Evolutionary conservation across 768 basidiomycete genomes (phyloP).

Genomic region (Mycena kentingensis): DNA sequence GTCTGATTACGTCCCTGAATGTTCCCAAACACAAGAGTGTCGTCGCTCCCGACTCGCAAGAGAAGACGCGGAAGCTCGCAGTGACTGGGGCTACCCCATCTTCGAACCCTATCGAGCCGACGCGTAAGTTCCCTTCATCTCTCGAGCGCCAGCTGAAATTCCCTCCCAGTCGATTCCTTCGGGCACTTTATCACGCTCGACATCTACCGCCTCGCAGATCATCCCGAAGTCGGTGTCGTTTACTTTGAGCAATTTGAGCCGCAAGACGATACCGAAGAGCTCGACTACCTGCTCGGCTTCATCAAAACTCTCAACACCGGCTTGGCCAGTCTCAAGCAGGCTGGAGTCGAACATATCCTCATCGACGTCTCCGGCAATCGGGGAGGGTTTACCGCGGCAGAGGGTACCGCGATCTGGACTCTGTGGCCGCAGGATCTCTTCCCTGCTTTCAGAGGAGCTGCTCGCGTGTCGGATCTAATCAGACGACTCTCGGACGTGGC

Average conservation of each 20-base stretch:
- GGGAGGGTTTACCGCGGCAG: conserved; percentile 12
- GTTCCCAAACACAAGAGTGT: conserved; percentile 11
- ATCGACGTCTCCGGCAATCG: conserved; percentile 14
- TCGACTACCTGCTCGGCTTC: conserved; percentile 6
- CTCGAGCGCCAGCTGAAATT: neutral
- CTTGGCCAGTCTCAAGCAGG: neutral
- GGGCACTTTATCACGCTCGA: conserved; percentile 11
- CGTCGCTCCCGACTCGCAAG: conserved; percentile 13
- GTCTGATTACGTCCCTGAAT: neutral
- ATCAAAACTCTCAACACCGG: conserved; percentile 2
- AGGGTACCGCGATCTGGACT: conserved; percentile 6
- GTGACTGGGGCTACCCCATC: too few species aligned
- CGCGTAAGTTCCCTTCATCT: neutral
- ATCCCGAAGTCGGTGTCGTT: conserved; percentile 12
- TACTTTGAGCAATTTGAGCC: conserved; percentile 18
- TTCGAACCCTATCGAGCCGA: too few species aligned
- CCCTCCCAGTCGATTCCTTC: conserved; percentile 5
- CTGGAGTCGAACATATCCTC: conserved; percentile 10
- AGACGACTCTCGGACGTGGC: conserved; percentile 1
- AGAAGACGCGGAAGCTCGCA: neutral
- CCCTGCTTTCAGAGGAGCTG: conserved; percentile 7
- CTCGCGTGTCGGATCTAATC: conserved; percentile 2
- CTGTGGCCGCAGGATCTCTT: conserved; percentile 7
- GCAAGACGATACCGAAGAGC: conserved; percentile 4
- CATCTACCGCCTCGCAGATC: conserved; percentile 9